These are phyloP conservation scores for Bipolaris victoriae DNA, from an alignment of 2,329 filamentous ascomycete genomes.

Conservation along the genomic window DNA sequence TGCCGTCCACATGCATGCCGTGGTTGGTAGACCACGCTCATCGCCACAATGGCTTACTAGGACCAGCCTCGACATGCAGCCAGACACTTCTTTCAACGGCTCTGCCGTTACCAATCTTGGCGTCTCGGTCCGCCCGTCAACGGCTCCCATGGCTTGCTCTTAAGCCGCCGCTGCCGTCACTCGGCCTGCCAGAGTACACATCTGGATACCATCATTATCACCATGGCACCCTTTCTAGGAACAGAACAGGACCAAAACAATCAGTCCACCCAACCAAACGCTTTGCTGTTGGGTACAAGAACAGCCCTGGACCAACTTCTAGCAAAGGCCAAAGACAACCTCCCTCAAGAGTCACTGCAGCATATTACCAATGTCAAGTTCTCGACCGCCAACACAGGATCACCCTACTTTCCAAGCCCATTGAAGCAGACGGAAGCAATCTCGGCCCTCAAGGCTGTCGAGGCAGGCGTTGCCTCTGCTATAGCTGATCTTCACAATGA, in stretches of 20 bases:
- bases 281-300: slow-evolving; percentile 44
- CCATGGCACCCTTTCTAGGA: slow-evolving; percentile 41
- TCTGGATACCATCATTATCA: slow-evolving; percentile 1
- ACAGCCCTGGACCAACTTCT: slow-evolving; percentile 43
- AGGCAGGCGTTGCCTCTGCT: slow-evolving; percentile 65
- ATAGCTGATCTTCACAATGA: slow-evolving; percentile 63
- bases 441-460: slow-evolving; percentile 64
- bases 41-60: slow-evolving; percentile 20
- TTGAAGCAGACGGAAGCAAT: slow-evolving; percentile 61
- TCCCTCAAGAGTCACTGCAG: slow-evolving; percentile 42
- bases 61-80: slow-evolving; percentile 24
- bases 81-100: slow-evolving; percentile 19
- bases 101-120: slow-evolving; percentile 19
- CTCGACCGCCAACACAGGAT: slow-evolving; percentile 47
- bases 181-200: not conserved
- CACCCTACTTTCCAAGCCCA: slow-evolving; percentile 52
- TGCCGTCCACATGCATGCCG: slow-evolving; percentile 19
- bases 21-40: slow-evolving; percentile 18
- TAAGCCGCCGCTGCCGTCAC: slow-evolving; percentile 8
- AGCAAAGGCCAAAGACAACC: slow-evolving; percentile 38
- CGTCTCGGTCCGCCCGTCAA: slow-evolving; percentile 12
- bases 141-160: slow-evolving; percentile 2
- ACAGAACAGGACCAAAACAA: slow-evolving; percentile 18
- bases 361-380: slow-evolving; percentile 42
- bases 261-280: slow-evolving; percentile 26